Base-by-base conservation (phyloP, 2,329 filamentous ascomycete genomes). In the Neocatenulostroma microsporum region DNA sequence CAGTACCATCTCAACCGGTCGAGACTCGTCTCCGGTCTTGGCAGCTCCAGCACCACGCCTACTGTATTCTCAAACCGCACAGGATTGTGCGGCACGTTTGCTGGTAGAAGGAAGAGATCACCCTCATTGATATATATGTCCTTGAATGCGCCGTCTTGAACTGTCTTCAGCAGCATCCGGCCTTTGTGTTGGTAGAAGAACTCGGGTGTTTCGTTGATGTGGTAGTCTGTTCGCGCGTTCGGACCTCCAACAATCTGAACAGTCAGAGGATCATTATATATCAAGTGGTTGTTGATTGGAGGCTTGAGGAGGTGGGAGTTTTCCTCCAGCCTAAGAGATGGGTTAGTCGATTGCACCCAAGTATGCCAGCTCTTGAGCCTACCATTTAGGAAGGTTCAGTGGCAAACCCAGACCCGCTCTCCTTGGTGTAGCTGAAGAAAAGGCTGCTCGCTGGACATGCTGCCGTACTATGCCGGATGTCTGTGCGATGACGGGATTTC, bases 111-210 rank as follows among this genome's bases (percentile, higher is more conserved):
- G 62, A 94, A 96, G 75, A 96, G 83, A 50, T 91, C 87, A 46
- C 89, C 89, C 66, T 96, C 86, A 54, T 80, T 74, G 66, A 96
- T 94, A 56, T 87, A 72, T 46, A 96, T 77, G 63, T 96, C 89
- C 48, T 78, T 74, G 64, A 94, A 94, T 31, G 66, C 42, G 7
- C 30, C 30, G 30, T 32, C 17, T 56, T 95, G 86, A 46, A 95
- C 84, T 12, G 91, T 83, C 60, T 93, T 94, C 50, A 98, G 81
- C 40, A 91, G 72, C 89, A 96, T 95, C 48, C 82, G 80, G 48
- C 91, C 91, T 54, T 80, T 80, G 74, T 94, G 79, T 64, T 96
- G 89, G 73, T 91, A 96, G 77, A 96, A 98, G 81, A 88, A 96
- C 63, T 96, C 91, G 10, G 91, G 80, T 0, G 89, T 96, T 53